A percentile compares a stretch with the other conserved stretches of the same genome.
phyloP scores from a whole-genome alignment of 2,329 filamentous ascomycete genomes.

The Penicillium digitatum region DNA sequence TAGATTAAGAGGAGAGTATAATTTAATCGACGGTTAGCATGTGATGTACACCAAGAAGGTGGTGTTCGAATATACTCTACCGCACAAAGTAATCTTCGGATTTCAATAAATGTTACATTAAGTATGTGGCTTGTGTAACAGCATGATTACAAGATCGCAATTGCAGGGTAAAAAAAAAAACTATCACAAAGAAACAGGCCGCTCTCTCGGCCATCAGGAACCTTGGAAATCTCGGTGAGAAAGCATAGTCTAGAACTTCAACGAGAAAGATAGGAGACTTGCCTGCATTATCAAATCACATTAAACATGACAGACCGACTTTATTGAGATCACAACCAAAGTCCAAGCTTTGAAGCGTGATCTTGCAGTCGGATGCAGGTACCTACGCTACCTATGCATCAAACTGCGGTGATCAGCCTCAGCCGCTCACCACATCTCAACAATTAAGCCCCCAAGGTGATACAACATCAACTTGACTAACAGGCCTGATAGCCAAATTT shows the following conservation, averaged over 20 bases:
- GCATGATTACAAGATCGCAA: not conserved
- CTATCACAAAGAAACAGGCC: not conserved
- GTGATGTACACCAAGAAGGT: not conserved
- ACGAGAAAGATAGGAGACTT: too few relatives aligned
- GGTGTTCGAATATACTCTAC: too few relatives aligned
- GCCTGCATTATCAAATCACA: constrained; percentile 5
- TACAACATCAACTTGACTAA: constrained; percentile 6
- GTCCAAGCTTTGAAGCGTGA: constrained; percentile 5
- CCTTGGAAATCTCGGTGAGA: constrained; percentile 1
- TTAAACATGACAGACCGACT: constrained; percentile 9
- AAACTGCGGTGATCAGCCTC: constrained; percentile 13
- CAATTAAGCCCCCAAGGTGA: constrained; percentile 11
- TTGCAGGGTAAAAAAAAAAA: not conserved
- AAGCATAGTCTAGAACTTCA: not conserved
- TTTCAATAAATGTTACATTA: not conserved
- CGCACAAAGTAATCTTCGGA: not conserved
- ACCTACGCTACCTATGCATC: constrained; percentile 14
- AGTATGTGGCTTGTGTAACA: not conserved
- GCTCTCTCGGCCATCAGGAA: not conserved
- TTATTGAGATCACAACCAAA: constrained; percentile 6
- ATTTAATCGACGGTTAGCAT: not conserved
- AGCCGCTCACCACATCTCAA: constrained; percentile 5
- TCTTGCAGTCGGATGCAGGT: constrained; percentile 18
- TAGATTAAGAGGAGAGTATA: not conserved
- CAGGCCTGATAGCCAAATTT: not conserved